Evolutionary conservation across 768 basidiomycete species (phyloP).

Genomic region (Tulasnella sp.): DNA sequence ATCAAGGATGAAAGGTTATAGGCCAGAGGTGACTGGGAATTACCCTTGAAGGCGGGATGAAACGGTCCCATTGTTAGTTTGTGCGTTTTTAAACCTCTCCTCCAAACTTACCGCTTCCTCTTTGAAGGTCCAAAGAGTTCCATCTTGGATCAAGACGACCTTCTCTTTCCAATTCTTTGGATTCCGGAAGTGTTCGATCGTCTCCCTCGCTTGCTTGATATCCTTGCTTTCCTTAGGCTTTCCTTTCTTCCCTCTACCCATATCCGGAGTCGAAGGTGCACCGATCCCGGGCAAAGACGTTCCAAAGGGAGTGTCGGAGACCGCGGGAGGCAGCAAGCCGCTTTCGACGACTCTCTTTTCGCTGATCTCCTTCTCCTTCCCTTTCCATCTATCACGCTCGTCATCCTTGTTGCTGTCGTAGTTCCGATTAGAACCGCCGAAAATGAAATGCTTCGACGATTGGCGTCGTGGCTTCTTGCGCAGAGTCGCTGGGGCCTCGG

Average conservation of each 20-base stretch:
- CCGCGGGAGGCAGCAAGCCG: neutral
- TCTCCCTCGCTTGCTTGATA: neutral
- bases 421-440: neutral
- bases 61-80: no score
- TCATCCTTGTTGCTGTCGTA: neutral
- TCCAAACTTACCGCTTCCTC: neutral
- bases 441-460: neutral
- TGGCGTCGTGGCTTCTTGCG: neutral
- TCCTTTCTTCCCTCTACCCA: neutral
- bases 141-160: neutral
- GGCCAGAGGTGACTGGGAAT: neutral
- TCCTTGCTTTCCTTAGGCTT: neutral
- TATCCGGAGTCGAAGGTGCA: neutral
- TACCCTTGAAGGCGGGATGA: no score
- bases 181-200: neutral
- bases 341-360: neutral
- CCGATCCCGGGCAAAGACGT: neutral
- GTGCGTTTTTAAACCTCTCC: no score
- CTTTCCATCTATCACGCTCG: neutral
- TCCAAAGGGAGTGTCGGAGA: neutral
- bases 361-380: neutral
- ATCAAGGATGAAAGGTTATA: neutral
- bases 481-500: no score
- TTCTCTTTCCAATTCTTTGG: neutral
- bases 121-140: neutral